Conservation (phyloP, 1,284 basidiomycete genomes). For the Ganoderma boninense region DNA sequence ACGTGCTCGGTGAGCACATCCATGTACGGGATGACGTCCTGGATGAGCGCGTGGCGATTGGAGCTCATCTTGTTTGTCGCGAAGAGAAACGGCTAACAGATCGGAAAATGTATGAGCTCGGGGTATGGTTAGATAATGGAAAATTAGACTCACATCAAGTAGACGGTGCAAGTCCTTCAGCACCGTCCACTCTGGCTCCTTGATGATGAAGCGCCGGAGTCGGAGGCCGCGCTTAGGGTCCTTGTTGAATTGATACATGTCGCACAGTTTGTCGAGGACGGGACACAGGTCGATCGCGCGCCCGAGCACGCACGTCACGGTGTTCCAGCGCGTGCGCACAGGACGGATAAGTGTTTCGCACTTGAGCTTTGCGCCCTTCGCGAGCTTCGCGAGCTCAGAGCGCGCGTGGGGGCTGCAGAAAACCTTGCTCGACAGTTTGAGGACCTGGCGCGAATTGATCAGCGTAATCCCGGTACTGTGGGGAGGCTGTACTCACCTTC, state of each 20-base stretch:
- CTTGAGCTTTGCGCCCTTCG: not conserved
- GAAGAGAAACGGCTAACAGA: not conserved
- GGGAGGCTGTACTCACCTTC: slow-evolving; percentile 1
- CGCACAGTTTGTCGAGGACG: not conserved
- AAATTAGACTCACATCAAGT: not conserved
- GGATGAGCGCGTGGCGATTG: not conserved
- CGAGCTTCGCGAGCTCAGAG: not conserved
- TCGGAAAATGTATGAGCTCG: too few relatives aligned
- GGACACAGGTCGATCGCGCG: not conserved
- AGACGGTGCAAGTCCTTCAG: not conserved
- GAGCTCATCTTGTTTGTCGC: not conserved
- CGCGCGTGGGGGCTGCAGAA: not conserved
- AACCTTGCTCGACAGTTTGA: not conserved
- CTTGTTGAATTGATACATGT: not conserved
- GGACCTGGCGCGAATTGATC: not conserved
- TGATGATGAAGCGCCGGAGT: not conserved
- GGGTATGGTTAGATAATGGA: too few relatives aligned
- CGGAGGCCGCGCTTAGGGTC: not conserved
- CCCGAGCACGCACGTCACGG: not conserved
- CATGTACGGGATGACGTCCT: not conserved
- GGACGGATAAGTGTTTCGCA: not conserved
- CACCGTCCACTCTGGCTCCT: not conserved
- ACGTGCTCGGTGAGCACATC: not conserved
- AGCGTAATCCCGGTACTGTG: too few relatives aligned
- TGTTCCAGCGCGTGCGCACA: slow-evolving; percentile 2